Conservation (phyloP, 2,329 filamentous ascomycete species). For the Aspergillus amoenus region DNA sequence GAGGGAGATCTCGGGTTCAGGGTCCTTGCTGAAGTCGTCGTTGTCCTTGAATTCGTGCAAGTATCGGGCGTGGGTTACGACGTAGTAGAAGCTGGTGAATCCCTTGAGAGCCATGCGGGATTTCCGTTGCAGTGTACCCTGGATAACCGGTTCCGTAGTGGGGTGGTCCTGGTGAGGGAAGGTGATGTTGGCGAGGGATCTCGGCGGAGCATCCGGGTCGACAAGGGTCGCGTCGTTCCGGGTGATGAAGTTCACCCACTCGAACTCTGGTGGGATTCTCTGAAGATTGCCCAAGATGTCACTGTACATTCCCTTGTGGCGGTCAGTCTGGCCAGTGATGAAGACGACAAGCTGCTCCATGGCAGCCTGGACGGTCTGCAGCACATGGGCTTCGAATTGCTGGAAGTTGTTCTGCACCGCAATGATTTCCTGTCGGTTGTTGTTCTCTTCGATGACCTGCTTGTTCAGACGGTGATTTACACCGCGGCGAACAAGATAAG, state of each 20-base stretch:
- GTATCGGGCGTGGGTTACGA: conserved; percentile 82
- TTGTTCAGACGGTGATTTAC: conserved; percentile 82
- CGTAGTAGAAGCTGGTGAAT: conserved; percentile 82
- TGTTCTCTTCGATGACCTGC: conserved; percentile 94
- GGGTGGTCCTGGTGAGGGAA: conserved; percentile 89
- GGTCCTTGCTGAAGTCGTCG: conserved; percentile 63
- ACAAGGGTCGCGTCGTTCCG: conserved; percentile 73
- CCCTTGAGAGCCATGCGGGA: conserved; percentile 79
- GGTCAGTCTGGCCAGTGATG: conserved; percentile 76
- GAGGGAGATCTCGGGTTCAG: conserved; percentile 77
- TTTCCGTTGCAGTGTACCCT: conserved; percentile 87
- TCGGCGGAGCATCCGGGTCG: conserved; percentile 71
- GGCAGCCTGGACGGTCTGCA: conserved; percentile 78
- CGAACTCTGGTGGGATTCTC: conserved; percentile 77
- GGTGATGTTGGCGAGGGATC: conserved; percentile 68
- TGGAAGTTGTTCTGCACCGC: conserved; percentile 88
- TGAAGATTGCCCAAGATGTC: conserved; percentile 79
- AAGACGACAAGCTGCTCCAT: conserved; percentile 82
- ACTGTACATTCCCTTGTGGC: conserved; percentile 74
- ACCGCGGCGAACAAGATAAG: conserved; percentile 81
- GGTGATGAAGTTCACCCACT: conserved; percentile 82
- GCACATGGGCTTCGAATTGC: conserved; percentile 80
- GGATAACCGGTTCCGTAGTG: conserved; percentile 77
- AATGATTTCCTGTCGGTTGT: conserved; percentile 87
- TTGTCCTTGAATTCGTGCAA: conserved; percentile 96